Base-by-base conservation (phyloP, 108 stramenopile species). In the Seminavis robusta region DNA sequence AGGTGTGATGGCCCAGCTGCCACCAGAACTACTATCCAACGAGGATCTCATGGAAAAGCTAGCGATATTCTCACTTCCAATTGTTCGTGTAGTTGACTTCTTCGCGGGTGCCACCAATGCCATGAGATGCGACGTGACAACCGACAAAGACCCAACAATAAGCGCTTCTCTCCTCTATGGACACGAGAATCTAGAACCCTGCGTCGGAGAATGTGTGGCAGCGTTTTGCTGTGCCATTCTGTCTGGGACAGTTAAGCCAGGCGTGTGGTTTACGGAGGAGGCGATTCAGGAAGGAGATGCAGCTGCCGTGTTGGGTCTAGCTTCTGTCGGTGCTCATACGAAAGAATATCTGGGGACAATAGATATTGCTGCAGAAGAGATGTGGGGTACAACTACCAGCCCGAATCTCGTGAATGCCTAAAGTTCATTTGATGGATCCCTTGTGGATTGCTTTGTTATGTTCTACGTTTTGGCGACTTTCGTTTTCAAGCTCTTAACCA, bases 91-190 rank as follows among this genome's bases (percentile, higher is more conserved):
- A 5, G 92, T 94, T 4, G 92, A 94, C 52, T 69, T 57, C 23
- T 75, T 94, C 33, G 92, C 84, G 11, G 92, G 92, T n/a, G 81
- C 87, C 8, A 89, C 85, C n/a, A 86, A 86, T 50, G 84, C 77
- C 0, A 86, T 86, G 80, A 71, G 79, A 4, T 62, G 61, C 46
- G 84, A 86, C 59, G 71, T 79, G 20, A 50, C 67, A 0, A 40
- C 46, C n/a, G 31, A 32, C 17, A 45, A 63, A 38, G 44, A 54
- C n/a, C 56, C 56, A 19, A 34, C 4, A 10, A 20, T 42, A 0
- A 17, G 27, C 16, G 66, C 59, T 8, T 46, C 66, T 13, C 59
- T 63, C 15, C 56, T 81, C 21, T 72, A 73, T 33, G 86, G 69
- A 7, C 92, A 94, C 49, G 68, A 82, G 8, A 84, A 94, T 69